Base-by-base conservation (phyloP, 208 protist species). In the Leishmania martiniquensis region DNA sequence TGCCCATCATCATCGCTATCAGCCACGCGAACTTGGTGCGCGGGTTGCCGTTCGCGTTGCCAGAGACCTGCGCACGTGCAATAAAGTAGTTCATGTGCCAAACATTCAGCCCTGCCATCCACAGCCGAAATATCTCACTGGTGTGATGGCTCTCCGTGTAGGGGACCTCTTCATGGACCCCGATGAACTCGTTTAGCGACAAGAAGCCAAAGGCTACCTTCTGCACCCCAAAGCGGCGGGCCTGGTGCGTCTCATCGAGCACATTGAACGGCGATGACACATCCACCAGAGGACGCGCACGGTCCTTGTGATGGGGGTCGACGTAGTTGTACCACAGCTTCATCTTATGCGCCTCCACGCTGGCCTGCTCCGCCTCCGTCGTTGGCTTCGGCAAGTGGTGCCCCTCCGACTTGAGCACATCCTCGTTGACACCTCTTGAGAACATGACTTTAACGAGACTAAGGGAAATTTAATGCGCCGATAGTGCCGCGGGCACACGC, bases 61-160 rank as follows among this genome's bases (percentile, higher is more conserved):
- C 83, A 2, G 85, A 87, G 22, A 87, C 85, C 72, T 85, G 77
- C 37, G 76, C 84, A 9, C 86, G 77, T 13, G 84, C 86, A 25
- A 89, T 49, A 78, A 90, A 92, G 44, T 84, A 83, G 80, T 95
- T 97, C 12, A 83, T 25, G 45, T 89, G 87, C 85, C 86, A 93
- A 29, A 94, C 82, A 69, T 96, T 95, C 17, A 92, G 74, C 2
- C 59, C 85, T 39, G 54, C 63, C 77, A 95, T 85, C 88, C 87
- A 93, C 80, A 89, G 84, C 68, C 88, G 86, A 52, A 94, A 87
- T 29, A 90, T 86, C 75, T 94, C 90, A 54, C 71, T 86, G 25
- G 90, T 95, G 87, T 95, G 89, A 77, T 94, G 85, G 4, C 86
- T 88, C 60, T 95, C 86, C 25, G 91, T 89, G 88, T 96, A 96